Conservation (phyloP, 2,329 filamentous ascomycete species). For the Alternaria dauci region DNA sequence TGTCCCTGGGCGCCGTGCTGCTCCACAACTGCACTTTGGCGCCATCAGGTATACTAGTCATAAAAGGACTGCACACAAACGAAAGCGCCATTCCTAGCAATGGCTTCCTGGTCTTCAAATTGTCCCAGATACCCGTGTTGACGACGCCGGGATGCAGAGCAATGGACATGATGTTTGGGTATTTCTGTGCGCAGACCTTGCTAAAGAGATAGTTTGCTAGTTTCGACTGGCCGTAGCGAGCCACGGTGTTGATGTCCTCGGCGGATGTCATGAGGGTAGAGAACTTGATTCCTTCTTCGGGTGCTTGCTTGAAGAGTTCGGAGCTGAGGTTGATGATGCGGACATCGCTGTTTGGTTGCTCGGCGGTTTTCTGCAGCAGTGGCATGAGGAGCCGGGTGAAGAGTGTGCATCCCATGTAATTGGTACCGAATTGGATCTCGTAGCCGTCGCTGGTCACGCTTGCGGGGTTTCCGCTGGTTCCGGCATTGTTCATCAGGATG, state of each 20-base stretch:
- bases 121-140: conserved; percentile 37
- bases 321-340: conserved; percentile 52
- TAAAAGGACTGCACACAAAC: neutral
- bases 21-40: conserved; percentile 50
- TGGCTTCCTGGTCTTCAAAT: neutral
- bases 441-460: conserved; percentile 54
- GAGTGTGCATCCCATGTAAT: conserved; percentile 57
- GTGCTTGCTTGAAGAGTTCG: conserved; percentile 30
- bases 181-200: conserved; percentile 48
- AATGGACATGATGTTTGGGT: conserved; percentile 52
- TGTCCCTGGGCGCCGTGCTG: conserved; percentile 52
- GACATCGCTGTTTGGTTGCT: conserved; percentile 45
- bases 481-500: conserved; percentile 55
- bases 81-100: conserved; percentile 2
- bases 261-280: conserved; percentile 34
- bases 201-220: conserved; percentile 58
- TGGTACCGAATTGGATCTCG: conserved; percentile 58
- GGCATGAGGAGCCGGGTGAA: conserved; percentile 54
- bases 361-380: conserved; percentile 39
- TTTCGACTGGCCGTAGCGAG: conserved; percentile 56
- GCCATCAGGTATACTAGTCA: conserved; percentile 26
- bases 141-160: conserved; percentile 58
- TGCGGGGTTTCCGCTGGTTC: conserved; percentile 39
- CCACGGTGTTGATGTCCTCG: neutral
- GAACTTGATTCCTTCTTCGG: conserved; percentile 45